Conservation (phyloP, 176 grass and related monocot genomes). For the Carex kokanica region DNA sequence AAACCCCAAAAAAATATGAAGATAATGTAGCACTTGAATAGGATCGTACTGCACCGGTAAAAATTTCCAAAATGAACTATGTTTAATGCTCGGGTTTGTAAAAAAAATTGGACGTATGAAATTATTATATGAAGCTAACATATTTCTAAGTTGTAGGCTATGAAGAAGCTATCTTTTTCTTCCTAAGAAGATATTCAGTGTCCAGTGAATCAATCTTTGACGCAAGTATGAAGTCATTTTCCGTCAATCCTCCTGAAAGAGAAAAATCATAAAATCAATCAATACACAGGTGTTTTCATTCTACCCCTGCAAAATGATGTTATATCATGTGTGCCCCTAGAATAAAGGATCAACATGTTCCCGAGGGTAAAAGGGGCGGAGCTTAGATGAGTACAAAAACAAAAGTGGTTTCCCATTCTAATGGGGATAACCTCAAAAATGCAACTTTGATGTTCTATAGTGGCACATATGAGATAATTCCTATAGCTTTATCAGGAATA, state of each 20-base stretch:
- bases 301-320: neutral
- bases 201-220: conserved; percentile 71
- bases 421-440: neutral
- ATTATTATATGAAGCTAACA: neutral
- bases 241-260: conserved; percentile 70
- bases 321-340: neutral
- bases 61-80: neutral
- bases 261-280: neutral
- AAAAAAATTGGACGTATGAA: neutral
- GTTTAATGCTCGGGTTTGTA: neutral
- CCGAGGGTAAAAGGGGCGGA: neutral
- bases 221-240: conserved; percentile 88
- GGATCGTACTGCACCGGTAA: neutral
- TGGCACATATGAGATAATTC: neutral
- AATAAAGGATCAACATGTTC: neutral
- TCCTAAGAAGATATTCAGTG: conserved; percentile 54
- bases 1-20: neutral
- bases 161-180: conserved; percentile 40
- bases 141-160: neutral
- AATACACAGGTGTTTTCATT: neutral
- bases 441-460: neutral
- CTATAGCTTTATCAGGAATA: neutral
- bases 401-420: neutral
- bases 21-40: neutral
- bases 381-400: neutral